Percentiles rank a stretch among this genome's conserved stretches.
Conservation (phyloP, 768 basidiomycete species). For the Rhodotorula babjevae region DNA sequence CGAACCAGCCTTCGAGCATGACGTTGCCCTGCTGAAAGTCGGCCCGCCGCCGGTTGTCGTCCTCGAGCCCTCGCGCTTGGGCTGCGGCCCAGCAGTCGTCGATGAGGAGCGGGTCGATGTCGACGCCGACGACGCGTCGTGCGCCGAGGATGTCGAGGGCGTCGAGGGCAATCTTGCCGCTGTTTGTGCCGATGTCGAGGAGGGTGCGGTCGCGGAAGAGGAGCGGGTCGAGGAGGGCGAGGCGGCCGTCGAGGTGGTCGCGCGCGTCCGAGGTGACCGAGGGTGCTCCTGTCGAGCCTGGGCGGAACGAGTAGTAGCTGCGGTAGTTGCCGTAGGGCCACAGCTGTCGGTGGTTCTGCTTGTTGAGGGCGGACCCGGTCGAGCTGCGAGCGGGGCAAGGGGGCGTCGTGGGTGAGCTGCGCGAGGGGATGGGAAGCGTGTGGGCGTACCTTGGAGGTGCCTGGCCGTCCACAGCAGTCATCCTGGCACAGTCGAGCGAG, state of each 20-base stretch:
- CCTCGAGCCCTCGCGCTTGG: not conserved
- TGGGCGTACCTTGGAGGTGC: not conserved
- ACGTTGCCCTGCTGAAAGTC: conserved; percentile 19
- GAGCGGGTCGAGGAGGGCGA: conserved; percentile 57
- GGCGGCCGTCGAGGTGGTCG: conserved; percentile 57
- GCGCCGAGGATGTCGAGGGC: conserved; percentile 59
- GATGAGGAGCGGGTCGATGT: conserved; percentile 71
- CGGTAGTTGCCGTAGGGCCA: conserved; percentile 34
- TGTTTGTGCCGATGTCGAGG: conserved; percentile 80
- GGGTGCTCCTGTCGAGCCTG: conserved; percentile 33
- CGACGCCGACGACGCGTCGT: conserved; percentile 66
- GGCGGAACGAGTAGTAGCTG: conserved; percentile 25
- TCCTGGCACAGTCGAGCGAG: too few species aligned
- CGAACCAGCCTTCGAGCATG: conserved; percentile 21
- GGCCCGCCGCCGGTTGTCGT: not conserved
- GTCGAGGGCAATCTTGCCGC: conserved; percentile 79
- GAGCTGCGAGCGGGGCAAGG: not conserved
- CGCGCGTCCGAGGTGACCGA: not conserved
- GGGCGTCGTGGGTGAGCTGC: not conserved
- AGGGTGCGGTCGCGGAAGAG: conserved; percentile 60
- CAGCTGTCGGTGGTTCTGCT: not conserved
- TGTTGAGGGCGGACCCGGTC: not conserved
- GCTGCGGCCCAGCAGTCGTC: conserved; percentile 32
- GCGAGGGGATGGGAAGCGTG: not conserved
- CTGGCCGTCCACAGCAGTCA: too few species aligned